Base-by-base conservation (phyloP, 352 stramenopile species). In the Globisporangium spiculum region DNA sequence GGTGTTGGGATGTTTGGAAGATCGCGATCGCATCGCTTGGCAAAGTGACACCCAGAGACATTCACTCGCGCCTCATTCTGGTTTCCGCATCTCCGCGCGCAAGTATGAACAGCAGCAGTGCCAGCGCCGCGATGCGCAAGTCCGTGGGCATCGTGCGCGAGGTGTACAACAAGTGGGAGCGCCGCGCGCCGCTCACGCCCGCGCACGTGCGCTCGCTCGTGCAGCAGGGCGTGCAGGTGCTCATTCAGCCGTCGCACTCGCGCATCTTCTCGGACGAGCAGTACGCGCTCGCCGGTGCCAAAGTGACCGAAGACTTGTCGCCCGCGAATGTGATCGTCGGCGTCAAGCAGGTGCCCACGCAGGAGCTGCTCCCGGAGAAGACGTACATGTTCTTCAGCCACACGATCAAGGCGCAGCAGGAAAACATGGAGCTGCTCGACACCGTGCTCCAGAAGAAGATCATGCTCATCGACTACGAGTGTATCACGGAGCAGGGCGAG, bases 341-440 rank as follows among this genome's bases (percentile, higher is more conserved):
- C 73, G 95, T 99, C 68, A 99, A 99, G 79, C 90, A 98, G 66
- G 89, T 97, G 55, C 88, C 85, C 14, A 86, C 87, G 68, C 73
- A 86, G 18, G 69, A 88, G 60, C 76, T 98, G 50, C 75, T 98
- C 55, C 63, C 83, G 8, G 83, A 98, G 44, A 98, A 98, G 78
- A 98, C 94, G 24, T 98, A 98, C 75, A 87, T 98, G 68, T 99
- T 98, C 80, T 99, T 99, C 75, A 97, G 87, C 67, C 97, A 99
- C 83, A 97, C 93, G 62, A 98, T 98, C 81, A 99, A 99, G 74
- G 97, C 93, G 50, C 97, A 99, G 78, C 83, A 87, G 3, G 91
- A 98, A 73, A 99, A 98, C 78, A 99, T 99, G 96, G 76, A 80
- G 67, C 78, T 99, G 24, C 83, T 98, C 56, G 89, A 98, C 71